Evolutionary conservation across 179 eudicot species (phyloP), one percentile per base, ranked within the genome.

Genomic region (Corrigiola litoralis): DNA sequence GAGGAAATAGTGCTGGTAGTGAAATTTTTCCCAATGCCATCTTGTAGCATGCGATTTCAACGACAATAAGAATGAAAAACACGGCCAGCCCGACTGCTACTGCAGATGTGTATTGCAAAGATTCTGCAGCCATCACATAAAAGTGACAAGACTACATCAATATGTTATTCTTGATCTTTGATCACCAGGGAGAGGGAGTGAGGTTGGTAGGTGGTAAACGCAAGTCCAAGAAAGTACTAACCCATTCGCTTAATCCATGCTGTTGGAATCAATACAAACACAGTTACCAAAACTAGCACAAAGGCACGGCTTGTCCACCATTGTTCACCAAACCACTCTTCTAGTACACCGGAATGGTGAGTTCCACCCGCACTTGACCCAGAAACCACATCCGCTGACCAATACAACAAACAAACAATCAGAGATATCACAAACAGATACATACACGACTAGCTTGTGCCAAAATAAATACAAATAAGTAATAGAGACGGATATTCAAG

Each of bases 251-350:
- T 80, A 33, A 76, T 31, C 67, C 70, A 65, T 21, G 81, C 64
- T 9, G 72, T 54, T 18, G 83, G 83, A 45, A 76, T 29, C 56
- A 76, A 50, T 21, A 76, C 77, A 34, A 41, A 53, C 57, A 57
- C 34, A 6, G 83, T 72, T 23, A 79, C 11, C 37, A 66, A 20
- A 32, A 79, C 27, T n/a, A 80, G 71, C 64, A 76, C 80, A 46
- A 80, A 76, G 55, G 77, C 38, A 2, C 83, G 75, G 27, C 78
- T 52, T 32, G 83, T 80, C 78, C 77, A 76, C 78, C 78, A 80
- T 6, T 76, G 71, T 28, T 61, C 71, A 14, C 83, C 83, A 23
- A 80, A 80, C 83, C 83, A 80, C 58, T 73, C 80, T 80, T 72
- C 83, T 12, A 80, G 51, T 6, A 80, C 70, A 38, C 83, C 83